Conservation (phyloP, 768 basidiomycete species). For the Coprinellus micaceus region DNA sequence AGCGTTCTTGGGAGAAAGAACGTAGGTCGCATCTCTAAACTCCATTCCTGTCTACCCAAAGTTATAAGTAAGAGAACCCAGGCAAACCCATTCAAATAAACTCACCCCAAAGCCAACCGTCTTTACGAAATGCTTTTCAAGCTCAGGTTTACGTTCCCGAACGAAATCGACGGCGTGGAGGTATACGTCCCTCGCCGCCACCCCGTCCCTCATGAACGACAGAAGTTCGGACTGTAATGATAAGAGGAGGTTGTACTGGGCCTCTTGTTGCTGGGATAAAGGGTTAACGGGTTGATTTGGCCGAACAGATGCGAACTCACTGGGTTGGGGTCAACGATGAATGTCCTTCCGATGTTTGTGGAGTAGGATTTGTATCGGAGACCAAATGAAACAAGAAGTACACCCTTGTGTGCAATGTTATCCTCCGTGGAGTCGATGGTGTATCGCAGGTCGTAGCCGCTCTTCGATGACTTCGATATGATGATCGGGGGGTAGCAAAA, state of each 20-base stretch:
- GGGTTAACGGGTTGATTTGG: conserved; percentile 8
- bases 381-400: conserved; percentile 83
- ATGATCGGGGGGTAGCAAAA: conserved; percentile 95
- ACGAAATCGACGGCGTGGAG: conserved; percentile 67
- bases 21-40: conserved; percentile 84
- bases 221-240: conserved; percentile 76
- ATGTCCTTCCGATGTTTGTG: conserved; percentile 87
- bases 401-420: conserved; percentile 80
- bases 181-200: conserved; percentile 76
- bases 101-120: conserved; percentile 86
- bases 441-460: conserved; percentile 84
- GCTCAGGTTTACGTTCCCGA: conserved; percentile 72
- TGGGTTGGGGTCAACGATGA: conserved; percentile 91
- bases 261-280: conserved; percentile 77
- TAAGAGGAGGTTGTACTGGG: conserved; percentile 75
- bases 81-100: background rate
- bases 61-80: conserved; percentile 1
- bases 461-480: conserved; percentile 81
- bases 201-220: conserved; percentile 74
- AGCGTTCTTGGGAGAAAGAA: conserved; percentile 77
- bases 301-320: conserved; percentile 35
- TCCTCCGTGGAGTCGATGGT: conserved; percentile 84
- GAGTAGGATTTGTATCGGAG: conserved; percentile 92
- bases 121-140: conserved; percentile 85
- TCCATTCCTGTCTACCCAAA: conserved; percentile 82